Conservation (phyloP, 495 filamentous ascomycete genomes). For the Recurvomyces mirabilis region DNA sequence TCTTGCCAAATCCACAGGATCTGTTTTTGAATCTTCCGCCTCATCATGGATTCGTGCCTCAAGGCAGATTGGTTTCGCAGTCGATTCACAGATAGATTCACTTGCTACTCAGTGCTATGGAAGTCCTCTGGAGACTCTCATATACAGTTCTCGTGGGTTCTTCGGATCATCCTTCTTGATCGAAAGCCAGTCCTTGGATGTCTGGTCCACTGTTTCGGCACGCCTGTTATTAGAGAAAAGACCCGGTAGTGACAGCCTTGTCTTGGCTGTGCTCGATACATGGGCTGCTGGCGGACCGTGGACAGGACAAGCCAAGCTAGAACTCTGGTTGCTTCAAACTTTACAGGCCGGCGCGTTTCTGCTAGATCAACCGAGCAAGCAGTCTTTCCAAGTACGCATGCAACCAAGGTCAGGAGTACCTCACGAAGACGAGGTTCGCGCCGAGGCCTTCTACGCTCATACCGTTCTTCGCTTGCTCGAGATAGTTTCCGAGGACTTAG, state of each 20-base stretch:
- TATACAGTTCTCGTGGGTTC: conserved; percentile 82
- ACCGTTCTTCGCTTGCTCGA: conserved; percentile 76
- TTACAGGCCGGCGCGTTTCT: conserved; percentile 86
- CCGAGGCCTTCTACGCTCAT: conserved; percentile 80
- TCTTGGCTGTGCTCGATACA: conserved; percentile 62
- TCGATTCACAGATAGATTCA: conserved; percentile 53
- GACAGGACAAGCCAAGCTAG: conserved; percentile 78
- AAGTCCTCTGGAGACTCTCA: conserved; percentile 72
- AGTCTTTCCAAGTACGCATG: conserved; percentile 44
- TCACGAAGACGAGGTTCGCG: conserved; percentile 61
- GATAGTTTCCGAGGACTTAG: conserved; percentile 63
- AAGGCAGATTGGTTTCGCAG: conserved; percentile 31
- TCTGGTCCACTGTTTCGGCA: conserved; percentile 82
- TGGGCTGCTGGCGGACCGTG: conserved; percentile 82
- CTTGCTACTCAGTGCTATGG: conserved; percentile 75
- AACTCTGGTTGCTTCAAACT: conserved; percentile 86
- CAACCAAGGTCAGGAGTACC: conserved; percentile 35
- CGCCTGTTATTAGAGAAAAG: conserved; percentile 55
- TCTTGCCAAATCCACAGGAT: conserved; percentile 51
- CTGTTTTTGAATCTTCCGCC: conserved; percentile 47
- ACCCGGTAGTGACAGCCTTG: conserved; percentile 50
- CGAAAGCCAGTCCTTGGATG: conserved; percentile 64
- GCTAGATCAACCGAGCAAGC: conserved; percentile 63
- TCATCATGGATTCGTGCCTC: conserved; percentile 32
- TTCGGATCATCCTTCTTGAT: conserved; percentile 55